These are phyloP conservation scores for Microbotryomycetes sp. DNA, from an alignment of 1,284 basidiomycete genomes.

Conservation along the genomic window DNA sequence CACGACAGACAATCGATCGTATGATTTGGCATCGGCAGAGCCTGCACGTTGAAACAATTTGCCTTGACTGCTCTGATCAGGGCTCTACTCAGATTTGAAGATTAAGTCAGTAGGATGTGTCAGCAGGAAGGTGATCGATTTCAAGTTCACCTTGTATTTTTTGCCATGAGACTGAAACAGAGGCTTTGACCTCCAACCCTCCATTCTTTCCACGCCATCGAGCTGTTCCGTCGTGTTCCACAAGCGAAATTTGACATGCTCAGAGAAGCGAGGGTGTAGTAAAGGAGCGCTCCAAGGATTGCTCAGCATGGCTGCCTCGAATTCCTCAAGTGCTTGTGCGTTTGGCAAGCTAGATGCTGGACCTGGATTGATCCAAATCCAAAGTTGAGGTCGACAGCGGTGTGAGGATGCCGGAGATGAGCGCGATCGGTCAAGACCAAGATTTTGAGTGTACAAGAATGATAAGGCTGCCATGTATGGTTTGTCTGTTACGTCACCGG, in stretches of 20 bases:
- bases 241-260: slow-evolving; percentile 72
- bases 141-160: slow-evolving; percentile 44
- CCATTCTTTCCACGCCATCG: slow-evolving; percentile 66
- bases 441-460: slow-evolving; percentile 72
- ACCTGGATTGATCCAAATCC: slow-evolving; percentile 76
- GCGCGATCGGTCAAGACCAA: slow-evolving; percentile 53
- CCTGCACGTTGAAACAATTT: slow-evolving; percentile 46
- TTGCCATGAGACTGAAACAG: slow-evolving; percentile 68
- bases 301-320: slow-evolving; percentile 59
- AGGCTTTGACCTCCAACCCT: slow-evolving; percentile 64
- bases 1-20: slow-evolving; percentile 71
- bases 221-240: slow-evolving; percentile 85
- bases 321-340: slow-evolving; percentile 58
- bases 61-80: not conserved
- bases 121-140: not conserved
- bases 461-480: slow-evolving; percentile 69
- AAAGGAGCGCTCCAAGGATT: slow-evolving; percentile 80
- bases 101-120: not conserved
- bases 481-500: slow-evolving; percentile 72
- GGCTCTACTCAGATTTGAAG: not conserved
- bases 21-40: slow-evolving; percentile 59
- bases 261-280: slow-evolving; percentile 67
- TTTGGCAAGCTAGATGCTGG: slow-evolving; percentile 61
- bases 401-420: slow-evolving; percentile 34
- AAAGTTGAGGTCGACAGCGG: slow-evolving; percentile 65